phyloP scores from a whole-genome alignment of 208 protist genomes.

The Naegleria lovaniensis region DNA sequence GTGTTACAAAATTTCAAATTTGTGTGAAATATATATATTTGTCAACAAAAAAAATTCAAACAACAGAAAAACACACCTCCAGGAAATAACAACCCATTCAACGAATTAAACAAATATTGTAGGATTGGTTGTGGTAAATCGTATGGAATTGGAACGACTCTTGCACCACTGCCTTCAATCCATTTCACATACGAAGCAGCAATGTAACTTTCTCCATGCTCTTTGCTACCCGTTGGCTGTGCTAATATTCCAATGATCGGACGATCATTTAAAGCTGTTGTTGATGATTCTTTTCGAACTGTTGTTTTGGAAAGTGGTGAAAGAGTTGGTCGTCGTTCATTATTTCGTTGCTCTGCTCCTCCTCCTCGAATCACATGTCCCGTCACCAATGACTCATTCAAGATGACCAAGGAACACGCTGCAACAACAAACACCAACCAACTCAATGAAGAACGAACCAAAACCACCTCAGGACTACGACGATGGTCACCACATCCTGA shows the following conservation, averaged over 20 bases:
- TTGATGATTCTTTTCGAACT: no score
- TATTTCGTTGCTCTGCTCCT: no score
- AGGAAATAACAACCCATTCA: slow-evolving; percentile 55
- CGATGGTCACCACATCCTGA: no score
- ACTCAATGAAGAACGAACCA: no score
- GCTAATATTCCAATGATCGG: slow-evolving; percentile 46
- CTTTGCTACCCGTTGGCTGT: slow-evolving; percentile 20
- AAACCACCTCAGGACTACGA: no score
- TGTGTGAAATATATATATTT: not conserved
- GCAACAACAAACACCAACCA: no score
- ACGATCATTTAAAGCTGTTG: not conserved
- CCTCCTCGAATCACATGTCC: no score
- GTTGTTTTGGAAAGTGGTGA: no score
- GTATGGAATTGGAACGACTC: slow-evolving; percentile 49
- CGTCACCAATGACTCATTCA: no score
- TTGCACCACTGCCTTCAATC: slow-evolving; percentile 43
- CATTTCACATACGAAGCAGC: slow-evolving; percentile 51
- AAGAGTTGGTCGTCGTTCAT: no score
- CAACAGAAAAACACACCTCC: not conserved
- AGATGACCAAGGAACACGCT: no score
- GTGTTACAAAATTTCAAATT: not conserved
- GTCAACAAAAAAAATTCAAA: not conserved
- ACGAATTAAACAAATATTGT: slow-evolving; percentile 37
- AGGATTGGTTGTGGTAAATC: slow-evolving; percentile 32
- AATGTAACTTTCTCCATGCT: slow-evolving; percentile 38